These are phyloP conservation scores for Jacaranda copaia DNA, from an alignment of 257 asterid species.

Conservation along the genomic window DNA sequence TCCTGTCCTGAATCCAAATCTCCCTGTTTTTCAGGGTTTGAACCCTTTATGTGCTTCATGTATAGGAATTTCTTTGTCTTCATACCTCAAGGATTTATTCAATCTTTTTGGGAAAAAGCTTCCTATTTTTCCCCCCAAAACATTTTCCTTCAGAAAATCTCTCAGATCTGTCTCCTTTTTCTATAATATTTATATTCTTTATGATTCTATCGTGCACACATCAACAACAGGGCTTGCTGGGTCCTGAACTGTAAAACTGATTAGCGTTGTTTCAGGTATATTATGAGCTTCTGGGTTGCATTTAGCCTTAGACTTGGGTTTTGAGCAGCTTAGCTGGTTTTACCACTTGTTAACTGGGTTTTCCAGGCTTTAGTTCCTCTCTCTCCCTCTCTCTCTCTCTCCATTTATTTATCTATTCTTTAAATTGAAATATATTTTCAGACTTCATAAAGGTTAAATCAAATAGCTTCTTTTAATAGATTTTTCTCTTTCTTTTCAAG, in stretches of 20 bases:
- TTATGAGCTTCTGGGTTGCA: background rate
- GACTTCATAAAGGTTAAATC: constrained; percentile 10
- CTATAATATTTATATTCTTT: background rate
- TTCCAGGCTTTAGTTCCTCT: background rate
- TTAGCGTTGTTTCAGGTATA: background rate
- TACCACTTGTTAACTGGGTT: constrained; percentile 8
- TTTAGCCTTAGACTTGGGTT: background rate
- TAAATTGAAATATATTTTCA: constrained; percentile 1
- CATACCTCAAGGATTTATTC: background rate
- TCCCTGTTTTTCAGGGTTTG: background rate
- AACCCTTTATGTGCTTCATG: background rate
- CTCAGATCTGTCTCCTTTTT: background rate
- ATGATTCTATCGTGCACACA: background rate
- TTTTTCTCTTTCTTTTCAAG: constrained; percentile 5
- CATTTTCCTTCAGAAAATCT: background rate
- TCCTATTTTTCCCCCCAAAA: background rate
- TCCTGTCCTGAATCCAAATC: background rate
- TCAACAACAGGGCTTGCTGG: constrained; percentile 4
- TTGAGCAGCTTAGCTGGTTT: constrained; percentile 6
- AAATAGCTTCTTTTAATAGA: constrained; percentile 6
- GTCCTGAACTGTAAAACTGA: background rate
- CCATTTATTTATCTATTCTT: no score
- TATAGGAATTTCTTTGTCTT: background rate
- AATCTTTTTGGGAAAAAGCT: background rate
- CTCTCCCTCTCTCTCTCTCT: constrained; percentile 3